A percentile compares a stretch with the other conserved stretches of the same genome.
phyloP scores from a whole-genome alignment of 2,329 filamentous ascomycete genomes.

The Thermomyces lanuginosus region DNA sequence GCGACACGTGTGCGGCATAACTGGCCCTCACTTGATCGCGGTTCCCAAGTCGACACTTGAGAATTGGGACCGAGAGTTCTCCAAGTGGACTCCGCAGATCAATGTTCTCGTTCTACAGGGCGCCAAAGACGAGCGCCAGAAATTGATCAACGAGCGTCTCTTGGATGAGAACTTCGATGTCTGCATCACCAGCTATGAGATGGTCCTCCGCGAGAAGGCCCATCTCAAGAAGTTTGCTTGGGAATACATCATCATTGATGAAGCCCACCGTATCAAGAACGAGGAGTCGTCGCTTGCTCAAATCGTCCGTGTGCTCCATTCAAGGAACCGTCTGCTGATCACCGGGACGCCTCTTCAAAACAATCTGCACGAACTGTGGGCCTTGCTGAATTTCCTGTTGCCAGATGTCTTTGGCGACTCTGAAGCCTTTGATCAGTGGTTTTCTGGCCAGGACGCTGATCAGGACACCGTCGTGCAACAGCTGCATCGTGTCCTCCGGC shows the following conservation, averaged over 20 bases:
- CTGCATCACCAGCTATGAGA: constrained; percentile 96
- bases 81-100: constrained; percentile 86
- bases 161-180: constrained; percentile 93
- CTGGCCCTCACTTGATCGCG: constrained; percentile 74
- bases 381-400: constrained; percentile 89
- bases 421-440: constrained; percentile 96
- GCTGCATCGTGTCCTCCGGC: constrained; percentile 77
- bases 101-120: constrained; percentile 89
- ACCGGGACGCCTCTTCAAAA: constrained; percentile 95
- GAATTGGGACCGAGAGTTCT: constrained; percentile 95
- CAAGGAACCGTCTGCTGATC: constrained; percentile 83
- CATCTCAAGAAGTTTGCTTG: constrained; percentile 95
- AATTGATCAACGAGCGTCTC: constrained; percentile 79
- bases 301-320: constrained; percentile 91
- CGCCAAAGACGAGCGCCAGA: constrained; percentile 79
- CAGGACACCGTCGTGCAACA: constrained; percentile 95
- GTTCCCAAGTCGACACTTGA: constrained; percentile 96
- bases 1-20: constrained; percentile 75
- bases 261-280: constrained; percentile 97
- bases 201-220: constrained; percentile 89
- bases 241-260: constrained; percentile 99
- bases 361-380: constrained; percentile 96
- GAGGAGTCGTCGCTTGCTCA: constrained; percentile 94
- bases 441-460: constrained; percentile 74
- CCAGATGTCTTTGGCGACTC: constrained; percentile 96